These are phyloP conservation scores for Gracilaria caudata DNA, from an alignment of 23 red algal species.

Conservation along the genomic window DNA sequence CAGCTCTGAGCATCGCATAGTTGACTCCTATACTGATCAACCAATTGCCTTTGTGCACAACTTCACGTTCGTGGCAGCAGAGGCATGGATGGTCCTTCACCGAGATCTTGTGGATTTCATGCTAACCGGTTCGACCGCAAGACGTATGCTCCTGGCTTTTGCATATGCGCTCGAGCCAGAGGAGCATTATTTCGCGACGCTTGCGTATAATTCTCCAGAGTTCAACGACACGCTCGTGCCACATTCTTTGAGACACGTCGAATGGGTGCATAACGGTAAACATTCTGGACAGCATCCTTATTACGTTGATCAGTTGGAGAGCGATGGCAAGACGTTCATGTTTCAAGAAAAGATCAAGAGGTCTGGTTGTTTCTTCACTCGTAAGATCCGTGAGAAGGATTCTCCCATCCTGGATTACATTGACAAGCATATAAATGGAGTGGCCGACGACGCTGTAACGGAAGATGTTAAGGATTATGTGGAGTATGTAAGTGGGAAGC, in stretches of 20 bases:
- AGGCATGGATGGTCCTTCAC: constrained; percentile 84
- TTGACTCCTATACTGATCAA: constrained; percentile 59
- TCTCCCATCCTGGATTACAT: constrained; percentile 67
- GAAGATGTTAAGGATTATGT: constrained; percentile 36
- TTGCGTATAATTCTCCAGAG: constrained; percentile 62
- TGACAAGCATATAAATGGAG: constrained; percentile 60
- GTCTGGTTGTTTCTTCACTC: constrained; percentile 64
- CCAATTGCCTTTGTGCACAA: constrained; percentile 60
- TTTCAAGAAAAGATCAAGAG: constrained; percentile 25
- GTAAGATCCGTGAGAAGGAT: constrained; percentile 77
- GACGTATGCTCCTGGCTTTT: constrained; percentile 76
- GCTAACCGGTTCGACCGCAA: constrained; percentile 36
- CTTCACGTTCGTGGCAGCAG: constrained; percentile 71
- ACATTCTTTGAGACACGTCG: constrained; percentile 78
- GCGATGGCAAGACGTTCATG: constrained; percentile 38
- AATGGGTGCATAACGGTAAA: constrained; percentile 73
- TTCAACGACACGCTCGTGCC: constrained; percentile 67
- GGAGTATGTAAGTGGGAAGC: background rate
- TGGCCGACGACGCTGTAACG: background rate
- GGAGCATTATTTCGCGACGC: constrained; percentile 85
- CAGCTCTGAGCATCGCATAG: constrained; percentile 33
- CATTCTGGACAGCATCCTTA: constrained; percentile 86
- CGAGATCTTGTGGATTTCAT: constrained; percentile 56
- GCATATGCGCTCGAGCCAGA: constrained; percentile 63
- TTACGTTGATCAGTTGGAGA: constrained; percentile 58